Evolutionary conservation across 2,329 filamentous ascomycete species (phyloP), one percentile per base, ranked within the genome.

Genomic region (Pseudocercospora fuligena): DNA sequence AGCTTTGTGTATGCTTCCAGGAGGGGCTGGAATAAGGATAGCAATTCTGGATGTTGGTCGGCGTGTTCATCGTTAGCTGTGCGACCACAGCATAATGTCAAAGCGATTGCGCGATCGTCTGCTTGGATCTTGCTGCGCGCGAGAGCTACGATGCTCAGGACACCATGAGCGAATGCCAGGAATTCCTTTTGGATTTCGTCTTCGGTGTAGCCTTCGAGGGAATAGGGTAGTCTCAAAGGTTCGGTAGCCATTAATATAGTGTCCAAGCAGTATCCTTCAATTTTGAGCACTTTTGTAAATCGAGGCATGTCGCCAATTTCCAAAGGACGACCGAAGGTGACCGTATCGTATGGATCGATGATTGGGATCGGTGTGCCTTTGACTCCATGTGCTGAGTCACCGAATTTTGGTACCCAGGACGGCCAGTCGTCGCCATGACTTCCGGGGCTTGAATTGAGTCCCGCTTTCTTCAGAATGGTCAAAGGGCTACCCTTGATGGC

Each of bases 1-100:
- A 60, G 60, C 2, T 21, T 36, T 8, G 25, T 27, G 23, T 23
- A 58, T 7, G 40, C 57, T 47, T 53, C 31, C 53, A 63, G 14
- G 6, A 58, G 46, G 3, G 33, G 25, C 46, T 8, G n/a, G 19
- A 25, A 58, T 8, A 47, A 19, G 9, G 36, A 21, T 9, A 56
- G 23, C 23, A 57, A 29, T 9, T 58, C 36, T 8, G 8, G 21
- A n/a, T 9, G 29, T 19, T 47, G 51, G 21, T n/a, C 14, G 9
- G 53, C 61, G 16, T 63, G 51, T 16, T n/a, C 27, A 23, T 31
- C 25, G 4, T 47, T 58, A 8, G 36, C 54, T 8, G 51, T 63
- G 8, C 23, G 43, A 12, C 51, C 61, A 33, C 61, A 63, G 7
- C 49, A 57, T 43, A 51, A 11, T 11, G 53, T 58, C 25, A 58